Percentiles rank a stretch among this genome's conserved stretches.
Evolutionary conservation across 768 basidiomycete species (phyloP).

Genomic region (Mycena vulgaris): DNA sequence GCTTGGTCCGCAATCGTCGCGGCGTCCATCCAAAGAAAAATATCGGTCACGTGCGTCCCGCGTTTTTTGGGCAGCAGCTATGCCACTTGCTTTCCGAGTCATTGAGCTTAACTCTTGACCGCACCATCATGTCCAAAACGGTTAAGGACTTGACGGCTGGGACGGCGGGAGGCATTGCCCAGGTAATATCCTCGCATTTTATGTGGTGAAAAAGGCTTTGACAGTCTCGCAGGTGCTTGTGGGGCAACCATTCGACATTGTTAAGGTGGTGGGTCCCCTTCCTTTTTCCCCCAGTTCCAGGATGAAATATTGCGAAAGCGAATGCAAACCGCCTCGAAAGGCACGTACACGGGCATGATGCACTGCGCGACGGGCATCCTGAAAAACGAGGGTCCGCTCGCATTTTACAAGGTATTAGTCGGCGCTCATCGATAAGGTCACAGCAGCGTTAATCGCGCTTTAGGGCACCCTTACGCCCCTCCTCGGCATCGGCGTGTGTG

Average conservation of each 20-base stretch:
- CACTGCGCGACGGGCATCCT: slow-evolving; percentile 93
- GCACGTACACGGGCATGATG: slow-evolving; percentile 91
- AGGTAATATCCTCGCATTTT: slow-evolving; percentile 61
- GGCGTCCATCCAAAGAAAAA: neutral
- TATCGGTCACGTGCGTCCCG: neutral
- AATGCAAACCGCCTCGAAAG: slow-evolving; percentile 94
- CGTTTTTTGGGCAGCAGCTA: slow-evolving; percentile 1
- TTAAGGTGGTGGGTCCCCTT: slow-evolving; percentile 86
- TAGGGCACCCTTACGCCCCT: slow-evolving; percentile 94
- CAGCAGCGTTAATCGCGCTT: slow-evolving; percentile 16
- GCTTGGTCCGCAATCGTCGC: neutral
- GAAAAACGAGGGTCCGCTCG: slow-evolving; percentile 91
- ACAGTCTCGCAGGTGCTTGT: slow-evolving; percentile 76
- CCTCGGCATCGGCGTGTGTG: slow-evolving; percentile 93
- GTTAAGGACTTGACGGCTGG: slow-evolving; percentile 92
- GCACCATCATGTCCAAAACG: slow-evolving; percentile 68
- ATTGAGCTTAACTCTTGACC: slow-evolving; percentile 20
- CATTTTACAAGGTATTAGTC: slow-evolving; percentile 89
- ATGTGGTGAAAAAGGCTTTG: slow-evolving; percentile 33
- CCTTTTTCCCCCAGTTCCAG: slow-evolving; percentile 8
- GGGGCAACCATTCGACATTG: slow-evolving; percentile 96
- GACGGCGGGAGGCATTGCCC: slow-evolving; percentile 91
- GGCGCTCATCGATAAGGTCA: slow-evolving; percentile 16
- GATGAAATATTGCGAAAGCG: slow-evolving; percentile 63
- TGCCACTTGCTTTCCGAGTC: slow-evolving; percentile 27